A percentile compares a stretch with the other conserved stretches of the same genome.
Evolutionary conservation across 257 asterid genomes (phyloP).

Genomic region (Lithospermum erythrorhizon): DNA sequence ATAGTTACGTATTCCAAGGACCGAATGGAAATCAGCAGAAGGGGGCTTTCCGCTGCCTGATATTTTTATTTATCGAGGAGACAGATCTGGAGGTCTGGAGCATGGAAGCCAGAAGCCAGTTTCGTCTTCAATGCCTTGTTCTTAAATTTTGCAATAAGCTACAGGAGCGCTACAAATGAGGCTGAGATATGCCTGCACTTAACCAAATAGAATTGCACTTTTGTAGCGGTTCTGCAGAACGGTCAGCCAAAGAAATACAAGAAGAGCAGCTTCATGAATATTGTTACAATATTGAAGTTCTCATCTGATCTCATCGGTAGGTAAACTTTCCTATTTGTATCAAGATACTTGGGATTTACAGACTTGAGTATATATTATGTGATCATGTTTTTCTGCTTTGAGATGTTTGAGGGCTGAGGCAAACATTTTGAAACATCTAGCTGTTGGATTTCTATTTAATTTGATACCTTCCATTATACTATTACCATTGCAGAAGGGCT

Average conservation of each 20-base stretch:
- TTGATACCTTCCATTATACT: neutral
- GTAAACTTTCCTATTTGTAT: neutral
- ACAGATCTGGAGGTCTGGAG: conserved; percentile 1
- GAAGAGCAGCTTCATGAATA: too few relatives aligned
- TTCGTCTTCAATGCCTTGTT: conserved; percentile 1
- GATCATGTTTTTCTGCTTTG: neutral
- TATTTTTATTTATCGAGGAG: neutral
- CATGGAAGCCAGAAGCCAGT: neutral
- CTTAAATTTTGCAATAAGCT: neutral
- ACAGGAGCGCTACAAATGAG: neutral
- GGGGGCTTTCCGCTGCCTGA: conserved; percentile 1
- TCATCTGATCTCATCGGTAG: too few relatives aligned
- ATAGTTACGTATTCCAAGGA: neutral
- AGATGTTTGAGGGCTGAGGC: too few relatives aligned
- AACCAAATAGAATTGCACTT: too few relatives aligned
- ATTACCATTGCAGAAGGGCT: neutral
- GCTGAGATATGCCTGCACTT: neutral
- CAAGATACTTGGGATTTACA: neutral
- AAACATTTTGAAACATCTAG: neutral
- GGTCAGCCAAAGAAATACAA: too few relatives aligned
- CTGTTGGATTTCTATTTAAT: neutral
- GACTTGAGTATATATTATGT: neutral
- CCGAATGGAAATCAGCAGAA: neutral
- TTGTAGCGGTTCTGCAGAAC: too few relatives aligned
- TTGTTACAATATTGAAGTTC: too few relatives aligned